phyloP scores from a whole-genome alignment of 1,284 basidiomycete species.

The Boletus putidus region DNA sequence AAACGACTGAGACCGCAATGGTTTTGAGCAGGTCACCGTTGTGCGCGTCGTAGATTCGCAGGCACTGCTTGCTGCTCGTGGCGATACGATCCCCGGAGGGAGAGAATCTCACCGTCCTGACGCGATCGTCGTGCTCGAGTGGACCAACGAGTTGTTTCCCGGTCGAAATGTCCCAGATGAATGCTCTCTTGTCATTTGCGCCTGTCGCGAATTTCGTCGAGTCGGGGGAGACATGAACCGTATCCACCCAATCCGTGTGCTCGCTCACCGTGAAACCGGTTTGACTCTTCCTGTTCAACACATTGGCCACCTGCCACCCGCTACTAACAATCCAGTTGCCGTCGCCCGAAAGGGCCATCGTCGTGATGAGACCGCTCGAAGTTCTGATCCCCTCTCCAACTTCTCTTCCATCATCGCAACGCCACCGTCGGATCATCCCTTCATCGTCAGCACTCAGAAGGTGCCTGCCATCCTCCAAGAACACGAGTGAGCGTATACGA shows the following conservation, averaged over 20 bases:
- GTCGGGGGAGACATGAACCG: conserved; percentile 3
- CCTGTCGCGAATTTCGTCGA: conserved; percentile 2
- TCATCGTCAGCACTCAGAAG: conserved; percentile 1
- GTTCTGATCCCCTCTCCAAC: not conserved
- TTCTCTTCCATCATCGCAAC: not conserved
- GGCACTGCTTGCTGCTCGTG: not conserved
- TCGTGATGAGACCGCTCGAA: not conserved
- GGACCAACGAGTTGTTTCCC: not conserved
- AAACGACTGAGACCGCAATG: not conserved
- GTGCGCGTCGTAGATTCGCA: conserved; percentile 3
- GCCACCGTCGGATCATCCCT: conserved; percentile 2
- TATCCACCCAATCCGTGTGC: conserved; percentile 6
- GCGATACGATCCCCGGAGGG: not conserved
- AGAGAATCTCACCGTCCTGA: conserved; percentile 2
- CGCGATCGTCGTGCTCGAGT: not conserved
- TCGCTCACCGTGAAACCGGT: not conserved
- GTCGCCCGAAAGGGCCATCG: not conserved
- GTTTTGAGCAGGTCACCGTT: not conserved
- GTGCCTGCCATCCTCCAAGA: not conserved
- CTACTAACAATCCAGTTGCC: not conserved
- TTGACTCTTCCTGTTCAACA: not conserved
- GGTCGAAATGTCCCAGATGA: conserved; percentile 7
- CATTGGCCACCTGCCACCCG: not conserved
- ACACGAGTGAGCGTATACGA: not conserved
- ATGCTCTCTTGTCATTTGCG: not conserved